These are phyloP conservation scores for Phytophthora pluvialis DNA, from an alignment of 352 stramenopile species.

Conservation along the genomic window DNA sequence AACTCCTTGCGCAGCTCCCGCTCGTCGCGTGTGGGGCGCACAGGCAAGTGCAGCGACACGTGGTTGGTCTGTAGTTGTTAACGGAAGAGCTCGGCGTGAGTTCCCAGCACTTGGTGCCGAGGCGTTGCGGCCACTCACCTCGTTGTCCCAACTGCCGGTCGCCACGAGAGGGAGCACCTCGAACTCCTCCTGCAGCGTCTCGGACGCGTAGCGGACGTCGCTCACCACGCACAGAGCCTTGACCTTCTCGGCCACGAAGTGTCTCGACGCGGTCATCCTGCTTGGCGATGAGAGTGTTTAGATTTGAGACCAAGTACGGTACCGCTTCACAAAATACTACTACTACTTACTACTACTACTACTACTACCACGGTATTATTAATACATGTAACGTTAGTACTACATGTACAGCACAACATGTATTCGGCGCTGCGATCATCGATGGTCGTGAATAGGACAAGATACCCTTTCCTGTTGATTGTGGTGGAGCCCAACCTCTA, in stretches of 20 bases:
- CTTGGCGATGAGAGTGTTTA: neutral
- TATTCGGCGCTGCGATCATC: neutral
- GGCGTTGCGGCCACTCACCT: constrained; percentile 34
- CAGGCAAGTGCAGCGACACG: constrained; percentile 58
- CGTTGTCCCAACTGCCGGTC: constrained; percentile 62
- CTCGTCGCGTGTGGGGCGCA: constrained; percentile 53
- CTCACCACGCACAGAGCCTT: constrained; percentile 67
- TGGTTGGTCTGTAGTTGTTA: constrained; percentile 45
- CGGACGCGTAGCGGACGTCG: constrained; percentile 49
- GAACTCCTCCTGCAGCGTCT: constrained; percentile 36
- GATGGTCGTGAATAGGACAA: constrained; percentile 1
- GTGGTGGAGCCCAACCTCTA: constrained; percentile 23
- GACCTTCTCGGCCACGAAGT: constrained; percentile 73
- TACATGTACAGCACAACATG: no score
- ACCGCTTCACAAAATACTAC: neutral
- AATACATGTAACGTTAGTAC: no score
- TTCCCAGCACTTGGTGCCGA: neutral
- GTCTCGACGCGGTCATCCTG: constrained; percentile 55
- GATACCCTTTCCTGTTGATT: constrained; percentile 22
- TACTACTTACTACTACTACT: neutral
- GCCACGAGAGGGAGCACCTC: constrained; percentile 64
- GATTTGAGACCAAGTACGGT: constrained; percentile 1
- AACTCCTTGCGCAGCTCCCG: constrained; percentile 54
- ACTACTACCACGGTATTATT: neutral
- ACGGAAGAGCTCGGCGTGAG: neutral